Conservation (phyloP, 1,139 yeast species). For the Saccharomycopsis crataegensis region DNA sequence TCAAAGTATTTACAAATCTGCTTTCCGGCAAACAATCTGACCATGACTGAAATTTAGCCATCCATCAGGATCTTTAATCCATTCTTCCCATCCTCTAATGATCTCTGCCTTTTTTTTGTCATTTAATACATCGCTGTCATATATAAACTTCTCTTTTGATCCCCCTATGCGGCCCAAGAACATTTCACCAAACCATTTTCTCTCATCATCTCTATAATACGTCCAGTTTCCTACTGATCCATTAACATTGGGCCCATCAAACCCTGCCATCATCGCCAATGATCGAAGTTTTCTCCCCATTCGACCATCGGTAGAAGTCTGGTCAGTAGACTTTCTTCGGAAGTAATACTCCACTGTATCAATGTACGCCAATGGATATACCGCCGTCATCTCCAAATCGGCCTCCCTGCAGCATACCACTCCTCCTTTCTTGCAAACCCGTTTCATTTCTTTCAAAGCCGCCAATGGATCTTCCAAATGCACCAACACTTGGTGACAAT, state of each 20-base stretch:
- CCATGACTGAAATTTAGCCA: neutral
- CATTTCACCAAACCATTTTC: neutral
- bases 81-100: neutral
- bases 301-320: neutral
- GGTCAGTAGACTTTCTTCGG: neutral
- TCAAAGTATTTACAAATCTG: neutral
- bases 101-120: neutral
- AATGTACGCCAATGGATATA: conserved; percentile 26
- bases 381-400: conserved; percentile 24
- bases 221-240: neutral
- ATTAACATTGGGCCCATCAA: neutral
- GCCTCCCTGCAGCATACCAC: conserved; percentile 31
- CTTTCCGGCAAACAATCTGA: neutral
- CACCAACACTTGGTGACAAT: conserved; percentile 35
- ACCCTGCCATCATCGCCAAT: conserved; percentile 1
- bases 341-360: conserved; percentile 17
- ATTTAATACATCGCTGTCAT: neutral
- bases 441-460: conserved; percentile 25
- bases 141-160: neutral
- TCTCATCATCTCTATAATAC: neutral
- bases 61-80: neutral
- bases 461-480: conserved; percentile 32
- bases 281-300: conserved; percentile 1
- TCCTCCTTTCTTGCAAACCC: conserved; percentile 23
- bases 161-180: neutral